Percentiles rank a stretch among this genome's conserved stretches.
These are phyloP conservation scores for Fusarium sp. DNA, from an alignment of 2,329 filamentous ascomycete species.

Conservation along the genomic window DNA sequence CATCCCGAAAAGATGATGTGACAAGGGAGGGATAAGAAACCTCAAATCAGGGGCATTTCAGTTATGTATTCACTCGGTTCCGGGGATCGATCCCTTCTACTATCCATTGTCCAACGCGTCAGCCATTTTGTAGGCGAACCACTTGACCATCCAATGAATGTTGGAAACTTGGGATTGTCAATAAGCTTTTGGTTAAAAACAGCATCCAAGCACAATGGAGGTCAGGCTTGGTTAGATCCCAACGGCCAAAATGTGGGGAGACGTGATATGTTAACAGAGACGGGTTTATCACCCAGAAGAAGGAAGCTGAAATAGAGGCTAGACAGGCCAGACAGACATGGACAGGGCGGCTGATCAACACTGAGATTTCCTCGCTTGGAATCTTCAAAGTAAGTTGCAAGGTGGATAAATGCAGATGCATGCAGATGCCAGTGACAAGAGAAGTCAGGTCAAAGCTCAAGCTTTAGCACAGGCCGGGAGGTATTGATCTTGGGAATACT, in stretches of 20 bases:
- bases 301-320: not conserved
- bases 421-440: slow-evolving; percentile 22
- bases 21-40: slow-evolving; percentile 20
- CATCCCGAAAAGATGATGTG: slow-evolving; percentile 32
- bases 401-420: slow-evolving; percentile 37
- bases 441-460: slow-evolving; percentile 8
- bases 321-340: not conserved
- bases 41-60: slow-evolving; percentile 27
- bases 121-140: slow-evolving; percentile 9
- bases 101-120: slow-evolving; percentile 18
- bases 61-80: not conserved
- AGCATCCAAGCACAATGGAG: slow-evolving; percentile 20
- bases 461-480: not conserved
- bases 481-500: not conserved
- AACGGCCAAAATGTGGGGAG: slow-evolving; percentile 33
- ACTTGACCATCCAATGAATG: slow-evolving; percentile 11
- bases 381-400: slow-evolving; percentile 21
- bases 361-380: slow-evolving; percentile 17
- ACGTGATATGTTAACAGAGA: not conserved
- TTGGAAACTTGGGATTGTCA: not conserved
- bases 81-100: slow-evolving; percentile 1
- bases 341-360: slow-evolving; percentile 4
- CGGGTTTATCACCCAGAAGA: slow-evolving; percentile 10
- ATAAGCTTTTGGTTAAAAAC: slow-evolving; percentile 25
- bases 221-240: slow-evolving; percentile 19